A percentile compares a stretch with the other conserved stretches of the same genome.
Evolutionary conservation across 2,329 filamentous ascomycete genomes (phyloP).

Genomic region (Claviceps spartinae): DNA sequence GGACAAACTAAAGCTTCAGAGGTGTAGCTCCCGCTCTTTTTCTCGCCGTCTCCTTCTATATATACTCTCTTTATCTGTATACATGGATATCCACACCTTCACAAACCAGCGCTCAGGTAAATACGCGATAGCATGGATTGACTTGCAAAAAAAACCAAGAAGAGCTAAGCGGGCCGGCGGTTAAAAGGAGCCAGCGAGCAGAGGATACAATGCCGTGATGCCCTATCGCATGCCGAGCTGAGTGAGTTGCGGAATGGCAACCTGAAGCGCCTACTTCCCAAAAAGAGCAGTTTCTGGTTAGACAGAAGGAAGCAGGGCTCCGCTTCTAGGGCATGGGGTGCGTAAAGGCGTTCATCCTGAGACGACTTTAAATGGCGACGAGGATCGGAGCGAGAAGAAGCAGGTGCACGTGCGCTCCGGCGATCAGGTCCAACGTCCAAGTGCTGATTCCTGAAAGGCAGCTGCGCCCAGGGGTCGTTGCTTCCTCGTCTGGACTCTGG

Average conservation of each 20-base stretch:
- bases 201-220: background rate
- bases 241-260: background rate
- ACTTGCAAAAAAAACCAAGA: background rate
- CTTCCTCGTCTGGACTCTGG: no score
- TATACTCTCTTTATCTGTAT: background rate
- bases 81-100: background rate
- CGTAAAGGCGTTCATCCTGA: background rate
- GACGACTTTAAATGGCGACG: background rate
- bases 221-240: background rate
- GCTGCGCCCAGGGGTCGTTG: no score
- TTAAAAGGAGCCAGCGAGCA: background rate
- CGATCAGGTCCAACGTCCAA: background rate
- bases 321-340: background rate
- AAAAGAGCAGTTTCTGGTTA: background rate
- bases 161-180: background rate
- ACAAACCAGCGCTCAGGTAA: background rate
- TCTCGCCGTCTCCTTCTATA: background rate
- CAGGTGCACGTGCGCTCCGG: background rate
- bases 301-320: background rate
- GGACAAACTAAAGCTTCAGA: no score
- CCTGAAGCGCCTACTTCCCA: background rate
- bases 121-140: background rate
- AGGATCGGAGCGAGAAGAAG: background rate
- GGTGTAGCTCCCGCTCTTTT: no score
- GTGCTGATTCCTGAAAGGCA: no score